Conservation (phyloP, 169 alveolate genomes). For the Eimeria acervulina region DNA sequence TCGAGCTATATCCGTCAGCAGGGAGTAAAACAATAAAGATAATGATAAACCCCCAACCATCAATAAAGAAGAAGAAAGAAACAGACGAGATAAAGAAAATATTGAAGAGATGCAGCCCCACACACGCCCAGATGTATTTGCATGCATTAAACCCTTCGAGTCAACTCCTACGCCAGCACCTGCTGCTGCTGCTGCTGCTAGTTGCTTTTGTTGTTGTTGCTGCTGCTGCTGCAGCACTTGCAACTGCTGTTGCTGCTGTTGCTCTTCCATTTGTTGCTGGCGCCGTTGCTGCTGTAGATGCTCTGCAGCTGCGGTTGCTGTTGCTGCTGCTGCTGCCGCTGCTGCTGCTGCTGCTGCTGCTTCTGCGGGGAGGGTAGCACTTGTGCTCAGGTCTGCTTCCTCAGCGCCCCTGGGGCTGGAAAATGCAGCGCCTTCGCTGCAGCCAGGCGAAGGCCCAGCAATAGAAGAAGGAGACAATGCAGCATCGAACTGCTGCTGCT, state of each 20-base stretch:
- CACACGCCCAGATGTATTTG: neutral
- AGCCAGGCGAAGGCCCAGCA: neutral
- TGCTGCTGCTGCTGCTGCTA: conserved; percentile 39
- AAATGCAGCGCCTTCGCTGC: neutral
- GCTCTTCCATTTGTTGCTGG: no score
- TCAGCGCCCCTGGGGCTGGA: neutral
- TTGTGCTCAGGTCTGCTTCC: neutral
- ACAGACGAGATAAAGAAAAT: conserved; percentile 7
- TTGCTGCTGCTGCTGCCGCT: conserved; percentile 47
- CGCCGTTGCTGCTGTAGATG: neutral
- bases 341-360: conserved; percentile 68
- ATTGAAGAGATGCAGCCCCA: neutral
- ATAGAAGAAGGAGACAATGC: neutral
- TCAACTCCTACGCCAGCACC: neutral
- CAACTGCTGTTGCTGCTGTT: neutral
- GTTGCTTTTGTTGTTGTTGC: neutral
- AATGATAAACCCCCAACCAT: neutral
- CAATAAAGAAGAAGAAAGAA: neutral
- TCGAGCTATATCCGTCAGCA: conserved; percentile 13
- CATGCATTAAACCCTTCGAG: no score
- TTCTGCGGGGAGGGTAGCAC: neutral
- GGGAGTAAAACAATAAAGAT: conserved; percentile 2
- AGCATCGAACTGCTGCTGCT: neutral
- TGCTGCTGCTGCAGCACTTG: conserved; percentile 31
- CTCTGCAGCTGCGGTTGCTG: conserved; percentile 1